Evolutionary conservation across 371 early-diverging fungal genomes (phyloP).

Genomic region (Synchytrium microbalum): DNA sequence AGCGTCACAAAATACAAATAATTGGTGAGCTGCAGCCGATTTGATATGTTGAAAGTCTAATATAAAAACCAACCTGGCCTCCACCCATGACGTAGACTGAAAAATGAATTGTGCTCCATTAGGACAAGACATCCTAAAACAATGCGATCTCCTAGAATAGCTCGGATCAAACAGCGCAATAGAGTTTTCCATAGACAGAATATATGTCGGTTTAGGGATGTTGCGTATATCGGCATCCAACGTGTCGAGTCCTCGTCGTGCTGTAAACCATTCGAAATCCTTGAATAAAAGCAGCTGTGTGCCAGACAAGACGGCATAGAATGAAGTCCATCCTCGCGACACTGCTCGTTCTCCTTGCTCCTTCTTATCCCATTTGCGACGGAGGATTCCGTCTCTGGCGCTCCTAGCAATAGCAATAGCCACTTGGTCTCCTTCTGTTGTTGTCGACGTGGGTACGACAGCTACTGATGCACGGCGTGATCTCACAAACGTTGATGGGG

Average conservation of each 20-base stretch:
- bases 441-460: neutral
- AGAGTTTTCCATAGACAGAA: neutral
- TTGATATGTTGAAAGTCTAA: too few relatives aligned
- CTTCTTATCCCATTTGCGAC: neutral
- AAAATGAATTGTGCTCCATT: neutral
- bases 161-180: neutral
- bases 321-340: conserved; percentile 63
- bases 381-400: neutral
- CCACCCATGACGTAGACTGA: neutral
- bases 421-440: neutral
- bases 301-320: conserved; percentile 67
- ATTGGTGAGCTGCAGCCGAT: too few relatives aligned
- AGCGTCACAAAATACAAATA: conserved; percentile 55
- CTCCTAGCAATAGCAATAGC: neutral
- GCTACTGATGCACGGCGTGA: neutral
- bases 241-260: neutral
- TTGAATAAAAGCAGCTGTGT: conserved; percentile 65
- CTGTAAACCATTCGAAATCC: conserved; percentile 7
- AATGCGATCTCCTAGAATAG: neutral
- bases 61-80: too few relatives aligned
- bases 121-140: neutral
- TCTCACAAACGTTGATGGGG: neutral
- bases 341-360: conserved; percentile 36
- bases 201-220: neutral
- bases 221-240: neutral